phyloP scores from a whole-genome alignment of 176 grass and related monocot genomes.

The Phoenix dactylifera region DNA sequence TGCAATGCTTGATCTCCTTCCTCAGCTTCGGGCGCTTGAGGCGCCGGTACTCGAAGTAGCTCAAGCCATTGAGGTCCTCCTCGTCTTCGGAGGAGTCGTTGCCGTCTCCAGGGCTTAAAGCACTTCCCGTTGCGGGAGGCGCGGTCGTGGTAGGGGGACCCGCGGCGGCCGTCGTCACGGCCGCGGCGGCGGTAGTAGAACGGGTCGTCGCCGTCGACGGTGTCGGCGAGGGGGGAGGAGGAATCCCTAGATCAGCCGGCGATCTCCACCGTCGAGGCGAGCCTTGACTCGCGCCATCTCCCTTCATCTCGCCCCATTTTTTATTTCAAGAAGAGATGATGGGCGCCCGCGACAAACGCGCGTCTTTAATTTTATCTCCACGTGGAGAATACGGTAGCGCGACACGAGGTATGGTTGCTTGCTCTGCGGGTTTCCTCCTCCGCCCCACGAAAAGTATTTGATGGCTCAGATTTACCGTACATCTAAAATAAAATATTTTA shows the following conservation, averaged over 20 bases:
- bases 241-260: constrained; percentile 64
- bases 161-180: background rate
- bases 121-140: constrained; percentile 13
- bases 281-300: constrained; percentile 34
- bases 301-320: constrained; percentile 13
- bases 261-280: constrained; percentile 52
- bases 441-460: too few relatives aligned
- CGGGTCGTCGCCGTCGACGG: constrained; percentile 18
- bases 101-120: constrained; percentile 12
- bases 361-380: too few relatives aligned
- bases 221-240: constrained; percentile 4
- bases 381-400: too few relatives aligned
- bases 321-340: too few relatives aligned
- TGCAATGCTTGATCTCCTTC: constrained; percentile 60
- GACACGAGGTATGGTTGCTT: too few relatives aligned
- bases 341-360: too few relatives aligned
- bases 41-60: constrained; percentile 76
- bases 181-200: constrained; percentile 12
- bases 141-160: constrained; percentile 26
- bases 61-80: constrained; percentile 67
- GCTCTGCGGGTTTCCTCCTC: too few relatives aligned
- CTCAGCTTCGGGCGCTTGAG: constrained; percentile 69
- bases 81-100: constrained; percentile 15
- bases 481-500: too few relatives aligned
- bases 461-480: too few relatives aligned